phyloP scores from a whole-genome alignment of 805 yeast genomes.

The Candida jianshihensis region DNA sequence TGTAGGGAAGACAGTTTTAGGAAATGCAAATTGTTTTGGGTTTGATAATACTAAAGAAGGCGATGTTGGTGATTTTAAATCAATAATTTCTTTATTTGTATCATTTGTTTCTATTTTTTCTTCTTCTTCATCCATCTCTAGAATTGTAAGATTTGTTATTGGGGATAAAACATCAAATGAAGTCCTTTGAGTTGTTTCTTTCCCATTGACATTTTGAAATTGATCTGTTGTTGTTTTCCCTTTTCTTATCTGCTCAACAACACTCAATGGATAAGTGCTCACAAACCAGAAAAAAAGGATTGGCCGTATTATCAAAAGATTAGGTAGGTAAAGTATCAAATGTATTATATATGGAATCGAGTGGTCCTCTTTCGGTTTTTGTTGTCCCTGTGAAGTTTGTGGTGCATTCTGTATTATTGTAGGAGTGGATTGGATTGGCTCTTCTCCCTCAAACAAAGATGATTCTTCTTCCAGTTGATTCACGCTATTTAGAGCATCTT shows the following conservation, averaged over 20 bases:
- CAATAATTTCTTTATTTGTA: slow-evolving; percentile 6
- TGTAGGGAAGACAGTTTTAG: slow-evolving; percentile 35
- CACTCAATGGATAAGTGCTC: slow-evolving; percentile 48
- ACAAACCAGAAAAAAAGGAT: slow-evolving; percentile 40
- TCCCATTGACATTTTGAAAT: not conserved
- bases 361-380: slow-evolving; percentile 1
- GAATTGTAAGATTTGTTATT: slow-evolving; percentile 8
- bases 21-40: slow-evolving; percentile 22
- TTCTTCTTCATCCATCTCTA: slow-evolving; percentile 19
- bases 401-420: not conserved
- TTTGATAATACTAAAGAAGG: slow-evolving; percentile 12
- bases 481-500: slow-evolving; percentile 13
- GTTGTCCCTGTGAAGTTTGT: not conserved
- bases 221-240: slow-evolving; percentile 2
- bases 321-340: slow-evolving; percentile 40
- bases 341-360: slow-evolving; percentile 16
- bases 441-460: no score
- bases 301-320: slow-evolving; percentile 46
- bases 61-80: slow-evolving; percentile 20
- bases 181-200: not conserved
- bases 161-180: slow-evolving; percentile 1
- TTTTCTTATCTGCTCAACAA: slow-evolving; percentile 25
- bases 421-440: no score
- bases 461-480: not conserved
- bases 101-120: slow-evolving; percentile 7